Evolutionary conservation across 1,284 basidiomycete genomes (phyloP).

Genomic region (Rhodotorula glutinis): DNA sequence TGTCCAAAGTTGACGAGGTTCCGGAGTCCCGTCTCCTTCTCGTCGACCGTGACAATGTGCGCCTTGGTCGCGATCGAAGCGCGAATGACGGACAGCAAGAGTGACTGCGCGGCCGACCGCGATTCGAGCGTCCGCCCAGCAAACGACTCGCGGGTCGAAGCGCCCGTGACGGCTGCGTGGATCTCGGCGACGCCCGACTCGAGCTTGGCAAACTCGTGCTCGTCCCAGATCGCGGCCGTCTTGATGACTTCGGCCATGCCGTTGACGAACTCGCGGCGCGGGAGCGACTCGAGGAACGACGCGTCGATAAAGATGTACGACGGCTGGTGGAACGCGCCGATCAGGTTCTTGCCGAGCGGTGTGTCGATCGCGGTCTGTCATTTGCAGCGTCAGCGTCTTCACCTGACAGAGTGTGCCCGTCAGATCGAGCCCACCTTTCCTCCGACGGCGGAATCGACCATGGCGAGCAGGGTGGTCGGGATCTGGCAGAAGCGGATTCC

Average conservation of each 20-base stretch:
- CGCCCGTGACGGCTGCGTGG: conserved; percentile 67
- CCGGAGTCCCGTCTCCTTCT: conserved; percentile 88
- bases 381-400: not conserved
- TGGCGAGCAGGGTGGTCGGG: conserved; percentile 91
- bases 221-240: conserved; percentile 95
- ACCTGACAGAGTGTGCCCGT: not conserved
- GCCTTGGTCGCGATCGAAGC: conserved; percentile 65
- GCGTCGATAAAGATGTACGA: conserved; percentile 97
- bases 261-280: conserved; percentile 89
- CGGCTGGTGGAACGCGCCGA: conserved; percentile 98
- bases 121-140: conserved; percentile 65
- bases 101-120: conserved; percentile 62
- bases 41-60: conserved; percentile 91
- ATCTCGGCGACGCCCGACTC: conserved; percentile 81
- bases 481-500: conserved; percentile 92
- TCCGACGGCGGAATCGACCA: conserved; percentile 97
- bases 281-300: conserved; percentile 90
- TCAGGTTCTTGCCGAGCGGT: conserved; percentile 92
- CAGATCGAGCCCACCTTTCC: conserved; percentile 60
- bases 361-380: conserved; percentile 87
- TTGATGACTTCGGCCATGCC: conserved; percentile 99
- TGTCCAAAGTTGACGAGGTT: conserved; percentile 98
- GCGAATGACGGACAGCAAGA: conserved; percentile 44
- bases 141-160: conserved; percentile 57
- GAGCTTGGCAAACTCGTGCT: conserved; percentile 75